phyloP scores from a whole-genome alignment of 2,329 filamentous ascomycete genomes.

The Paraphoma chrysanthemicola region DNA sequence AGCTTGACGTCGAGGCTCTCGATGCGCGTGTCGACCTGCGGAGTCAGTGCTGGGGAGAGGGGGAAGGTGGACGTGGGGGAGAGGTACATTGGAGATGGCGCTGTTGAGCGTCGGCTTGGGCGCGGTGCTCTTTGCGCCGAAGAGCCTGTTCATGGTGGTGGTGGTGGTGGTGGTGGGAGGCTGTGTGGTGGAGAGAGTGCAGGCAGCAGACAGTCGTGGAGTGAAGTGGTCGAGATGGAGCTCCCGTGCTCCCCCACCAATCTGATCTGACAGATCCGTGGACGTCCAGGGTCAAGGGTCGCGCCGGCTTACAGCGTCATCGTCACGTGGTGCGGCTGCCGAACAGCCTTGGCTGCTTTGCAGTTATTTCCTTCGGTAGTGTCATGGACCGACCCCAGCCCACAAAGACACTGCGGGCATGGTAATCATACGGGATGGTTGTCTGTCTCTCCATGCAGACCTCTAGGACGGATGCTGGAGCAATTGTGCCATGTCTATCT shows the following conservation, averaged over 20 bases:
- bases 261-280: background rate
- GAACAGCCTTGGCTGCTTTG: no score
- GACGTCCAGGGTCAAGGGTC: no score
- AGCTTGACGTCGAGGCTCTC: constrained; percentile 93
- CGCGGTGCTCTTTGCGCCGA: constrained; percentile 83
- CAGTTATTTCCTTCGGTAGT: no score
- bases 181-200: background rate
- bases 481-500: no score
- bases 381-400: no score
- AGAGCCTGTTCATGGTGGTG: constrained; percentile 85
- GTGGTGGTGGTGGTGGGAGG: background rate
- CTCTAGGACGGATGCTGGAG: no score
- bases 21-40: constrained; percentile 79
- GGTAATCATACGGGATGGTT: no score
- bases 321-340: background rate
- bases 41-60: constrained; percentile 20
- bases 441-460: no score
- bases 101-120: constrained; percentile 88
- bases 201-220: background rate
- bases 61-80: constrained; percentile 4
- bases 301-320: constrained; percentile 4
- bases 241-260: constrained; percentile 1
- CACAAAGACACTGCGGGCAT: no score
- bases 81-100: constrained; percentile 78
- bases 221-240: background rate